Percentiles rank a stretch among this genome's conserved stretches.
phyloP scores from a whole-genome alignment of 1,284 basidiomycete species.

The Hypsizygus ulmarius region DNA sequence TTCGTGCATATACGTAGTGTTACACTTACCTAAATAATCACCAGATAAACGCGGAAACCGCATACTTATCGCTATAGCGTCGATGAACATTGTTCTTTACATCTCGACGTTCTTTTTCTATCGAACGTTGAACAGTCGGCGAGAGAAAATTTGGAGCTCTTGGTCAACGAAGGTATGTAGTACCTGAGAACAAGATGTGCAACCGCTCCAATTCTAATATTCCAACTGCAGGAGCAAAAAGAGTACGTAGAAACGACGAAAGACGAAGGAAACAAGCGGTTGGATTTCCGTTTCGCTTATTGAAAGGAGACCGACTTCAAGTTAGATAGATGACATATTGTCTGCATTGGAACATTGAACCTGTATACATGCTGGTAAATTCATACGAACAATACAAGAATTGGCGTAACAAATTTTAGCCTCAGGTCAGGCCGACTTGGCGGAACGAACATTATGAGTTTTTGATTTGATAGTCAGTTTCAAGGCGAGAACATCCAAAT shows the following conservation, averaged over 20 bases:
- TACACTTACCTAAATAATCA: conserved; percentile 1
- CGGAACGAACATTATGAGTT: too few species aligned
- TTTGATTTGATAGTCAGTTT: too few species aligned
- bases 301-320: conserved; percentile 22
- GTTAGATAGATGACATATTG: neutral
- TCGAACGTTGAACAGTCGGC: conserved; percentile 45
- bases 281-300: conserved; percentile 62
- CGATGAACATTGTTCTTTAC: conserved; percentile 51
- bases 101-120: conserved; percentile 55
- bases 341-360: too few species aligned
- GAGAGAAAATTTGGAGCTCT: conserved; percentile 51
- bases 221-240: conserved; percentile 42
- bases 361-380: too few species aligned
- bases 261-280: conserved; percentile 53
- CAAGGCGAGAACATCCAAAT: neutral
- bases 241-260: conserved; percentile 56
- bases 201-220: neutral
- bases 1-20: neutral
- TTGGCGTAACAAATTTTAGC: too few species aligned
- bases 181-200: neutral
- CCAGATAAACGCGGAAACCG: conserved; percentile 48
- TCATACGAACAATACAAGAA: too few species aligned
- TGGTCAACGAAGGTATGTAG: conserved; percentile 47
- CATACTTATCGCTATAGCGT: conserved; percentile 40
- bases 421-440: too few species aligned